Percentiles rank a stretch among this genome's conserved stretches.
phyloP scores from a whole-genome alignment of 768 basidiomycete genomes.

The Cyclocybe cylindracea region DNA sequence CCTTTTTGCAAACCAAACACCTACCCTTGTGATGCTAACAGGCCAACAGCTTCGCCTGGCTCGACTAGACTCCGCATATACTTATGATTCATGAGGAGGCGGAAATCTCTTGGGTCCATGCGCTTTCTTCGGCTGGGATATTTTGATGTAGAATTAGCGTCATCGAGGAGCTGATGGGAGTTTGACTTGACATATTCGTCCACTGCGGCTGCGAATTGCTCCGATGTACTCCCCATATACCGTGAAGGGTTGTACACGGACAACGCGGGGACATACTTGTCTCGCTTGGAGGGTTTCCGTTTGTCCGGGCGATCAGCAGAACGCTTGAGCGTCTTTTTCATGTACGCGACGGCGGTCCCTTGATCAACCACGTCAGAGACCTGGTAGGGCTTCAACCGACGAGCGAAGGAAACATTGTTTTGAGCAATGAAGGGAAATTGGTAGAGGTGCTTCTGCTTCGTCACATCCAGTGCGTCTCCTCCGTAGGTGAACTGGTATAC shows the following conservation, averaged over 20 bases:
- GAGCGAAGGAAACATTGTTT: conserved; percentile 80
- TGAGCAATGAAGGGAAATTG: conserved; percentile 93
- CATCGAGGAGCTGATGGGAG: conserved; percentile 48
- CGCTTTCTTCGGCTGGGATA: conserved; percentile 48
- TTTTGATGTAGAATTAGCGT: conserved; percentile 30
- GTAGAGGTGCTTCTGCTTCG: conserved; percentile 92
- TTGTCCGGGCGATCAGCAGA: conserved; percentile 46
- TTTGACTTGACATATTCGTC: conserved; percentile 80
- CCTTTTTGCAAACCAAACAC: conserved; percentile 21
- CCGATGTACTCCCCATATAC: conserved; percentile 88
- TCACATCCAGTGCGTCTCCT: conserved; percentile 95
- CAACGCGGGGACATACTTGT: conserved; percentile 71
- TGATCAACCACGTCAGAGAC: conserved; percentile 63
- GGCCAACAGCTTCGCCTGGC: conserved; percentile 97
- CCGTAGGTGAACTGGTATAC: conserved; percentile 97
- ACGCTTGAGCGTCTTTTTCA: conserved; percentile 89
- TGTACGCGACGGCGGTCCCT: conserved; percentile 68
- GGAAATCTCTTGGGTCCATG: conserved; percentile 63
- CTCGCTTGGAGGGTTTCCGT: conserved; percentile 48
- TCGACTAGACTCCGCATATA: conserved; percentile 94
- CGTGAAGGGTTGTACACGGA: conserved; percentile 76
- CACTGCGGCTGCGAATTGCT: conserved; percentile 82
- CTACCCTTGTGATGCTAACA: conserved; percentile 96
- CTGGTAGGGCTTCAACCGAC: conserved; percentile 63
- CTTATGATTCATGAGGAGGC: conserved; percentile 83